phyloP scores from a whole-genome alignment of 2,329 filamentous ascomycete species.

The Sclerotinia minor region DNA sequence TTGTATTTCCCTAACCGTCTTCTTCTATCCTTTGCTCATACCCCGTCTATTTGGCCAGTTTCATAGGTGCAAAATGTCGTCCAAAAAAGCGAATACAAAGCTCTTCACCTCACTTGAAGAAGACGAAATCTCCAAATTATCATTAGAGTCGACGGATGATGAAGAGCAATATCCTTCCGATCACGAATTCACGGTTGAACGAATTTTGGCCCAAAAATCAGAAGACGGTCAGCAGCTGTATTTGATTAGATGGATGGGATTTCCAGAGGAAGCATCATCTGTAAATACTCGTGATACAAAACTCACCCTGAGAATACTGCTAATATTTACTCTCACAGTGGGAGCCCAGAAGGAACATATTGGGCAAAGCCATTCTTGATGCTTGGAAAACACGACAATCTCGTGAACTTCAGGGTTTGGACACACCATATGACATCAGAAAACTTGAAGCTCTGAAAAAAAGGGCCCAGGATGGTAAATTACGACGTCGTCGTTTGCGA shows the following conservation, averaged over 20 bases:
- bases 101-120: slow-evolving; percentile 43
- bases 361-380: slow-evolving; percentile 43
- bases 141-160: slow-evolving; percentile 52
- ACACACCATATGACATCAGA: slow-evolving; percentile 33
- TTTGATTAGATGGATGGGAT: slow-evolving; percentile 65
- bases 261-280: slow-evolving; percentile 55
- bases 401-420: slow-evolving; percentile 29
- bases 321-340: slow-evolving; percentile 39
- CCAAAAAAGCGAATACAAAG: neutral
- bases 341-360: slow-evolving; percentile 50
- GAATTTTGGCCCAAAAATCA: slow-evolving; percentile 51
- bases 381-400: slow-evolving; percentile 38
- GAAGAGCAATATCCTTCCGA: slow-evolving; percentile 27
- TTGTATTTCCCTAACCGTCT: neutral
- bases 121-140: slow-evolving; percentile 57
- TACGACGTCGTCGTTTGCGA: slow-evolving; percentile 29
- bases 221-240: slow-evolving; percentile 48
- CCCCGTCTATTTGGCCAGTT: neutral
- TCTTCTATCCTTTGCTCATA: neutral
- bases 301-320: neutral
- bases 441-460: slow-evolving; percentile 28
- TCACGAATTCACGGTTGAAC: slow-evolving; percentile 46
- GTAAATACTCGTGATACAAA: neutral
- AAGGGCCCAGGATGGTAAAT: slow-evolving; percentile 28
- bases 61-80: slow-evolving; percentile 8